Evolutionary conservation across 2,329 filamentous ascomycete genomes (phyloP).

Genomic region (Hymenoscyphus albidus): DNA sequence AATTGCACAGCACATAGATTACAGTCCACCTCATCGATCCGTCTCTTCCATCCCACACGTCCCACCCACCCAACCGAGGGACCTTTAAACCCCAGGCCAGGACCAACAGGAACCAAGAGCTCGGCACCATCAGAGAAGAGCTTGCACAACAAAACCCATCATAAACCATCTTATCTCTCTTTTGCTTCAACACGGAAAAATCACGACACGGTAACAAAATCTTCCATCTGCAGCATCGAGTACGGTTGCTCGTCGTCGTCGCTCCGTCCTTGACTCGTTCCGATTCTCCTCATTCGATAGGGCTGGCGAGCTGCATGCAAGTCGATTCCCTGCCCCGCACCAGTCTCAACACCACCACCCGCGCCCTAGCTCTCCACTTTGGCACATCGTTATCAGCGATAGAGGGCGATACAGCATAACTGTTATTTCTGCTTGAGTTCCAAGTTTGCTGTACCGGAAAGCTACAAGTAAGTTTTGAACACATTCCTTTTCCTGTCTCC

Average conservation of each 20-base stretch:
- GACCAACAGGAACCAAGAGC: constrained; percentile 1
- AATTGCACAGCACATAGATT: too few species aligned
- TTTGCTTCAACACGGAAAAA: not conserved
- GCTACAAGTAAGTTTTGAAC: not conserved
- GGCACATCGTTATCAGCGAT: not conserved
- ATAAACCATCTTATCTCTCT: not conserved
- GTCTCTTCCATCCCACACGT: too few species aligned
- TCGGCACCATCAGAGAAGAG: constrained; percentile 1
- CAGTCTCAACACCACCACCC: not conserved
- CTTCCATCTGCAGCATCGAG: not conserved
- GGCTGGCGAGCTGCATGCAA: not conserved
- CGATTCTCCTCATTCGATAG: not conserved
- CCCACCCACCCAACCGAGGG: too few species aligned
- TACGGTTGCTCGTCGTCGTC: not conserved
- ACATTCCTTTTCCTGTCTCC: not conserved
- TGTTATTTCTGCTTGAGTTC: not conserved
- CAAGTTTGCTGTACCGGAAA: not conserved
- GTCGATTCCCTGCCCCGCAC: not conserved
- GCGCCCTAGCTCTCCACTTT: not conserved
- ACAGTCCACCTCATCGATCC: too few species aligned
- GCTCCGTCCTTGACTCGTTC: not conserved
- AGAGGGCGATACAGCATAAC: not conserved
- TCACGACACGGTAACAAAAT: not conserved
- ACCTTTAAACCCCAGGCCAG: not conserved
- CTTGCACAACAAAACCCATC: too few species aligned